Conservation (phyloP, 1,284 basidiomycete genomes). For the Pulveroboletus sp. region DNA sequence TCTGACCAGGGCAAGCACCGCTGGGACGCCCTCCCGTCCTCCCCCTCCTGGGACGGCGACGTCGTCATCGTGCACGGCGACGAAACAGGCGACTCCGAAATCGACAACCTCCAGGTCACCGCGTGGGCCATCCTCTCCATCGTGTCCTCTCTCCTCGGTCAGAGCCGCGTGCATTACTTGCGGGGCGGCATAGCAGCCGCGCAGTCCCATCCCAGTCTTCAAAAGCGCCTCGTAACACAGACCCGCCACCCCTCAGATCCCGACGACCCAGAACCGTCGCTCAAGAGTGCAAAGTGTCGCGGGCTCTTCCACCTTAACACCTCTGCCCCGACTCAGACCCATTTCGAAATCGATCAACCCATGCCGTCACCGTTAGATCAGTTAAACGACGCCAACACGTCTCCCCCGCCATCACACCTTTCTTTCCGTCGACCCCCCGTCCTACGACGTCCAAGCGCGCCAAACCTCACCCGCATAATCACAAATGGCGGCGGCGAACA, state of each 20-base stretch:
- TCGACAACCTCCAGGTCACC: conserved; percentile 52
- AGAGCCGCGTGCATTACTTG: conserved; percentile 61
- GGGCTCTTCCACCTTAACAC: conserved; percentile 72
- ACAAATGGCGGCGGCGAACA: conserved; percentile 52
- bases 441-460: conserved; percentile 58
- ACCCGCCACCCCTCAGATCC: conserved; percentile 18
- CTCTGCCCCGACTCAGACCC: conserved; percentile 48
- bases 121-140: conserved; percentile 69
- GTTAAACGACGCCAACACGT: conserved; percentile 51
- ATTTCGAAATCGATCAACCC: conserved; percentile 56
- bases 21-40: conserved; percentile 58
- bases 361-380: conserved; percentile 41
- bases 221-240: conserved; percentile 40
- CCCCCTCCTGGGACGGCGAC: conserved; percentile 67
- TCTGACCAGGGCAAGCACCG: conserved; percentile 64
- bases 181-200: conserved; percentile 67
- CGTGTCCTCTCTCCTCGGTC: conserved; percentile 53
- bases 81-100: conserved; percentile 67
- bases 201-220: conserved; percentile 54
- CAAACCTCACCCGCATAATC: conserved; percentile 55
- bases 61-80: conserved; percentile 71
- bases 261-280: conserved; percentile 8
- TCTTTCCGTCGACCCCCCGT: conserved; percentile 56
- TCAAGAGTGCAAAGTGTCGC: conserved; percentile 40
- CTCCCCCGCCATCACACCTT: conserved; percentile 65